phyloP scores from a whole-genome alignment of 2,329 filamentous ascomycete species.

The Lachnellula willkommii region DNA sequence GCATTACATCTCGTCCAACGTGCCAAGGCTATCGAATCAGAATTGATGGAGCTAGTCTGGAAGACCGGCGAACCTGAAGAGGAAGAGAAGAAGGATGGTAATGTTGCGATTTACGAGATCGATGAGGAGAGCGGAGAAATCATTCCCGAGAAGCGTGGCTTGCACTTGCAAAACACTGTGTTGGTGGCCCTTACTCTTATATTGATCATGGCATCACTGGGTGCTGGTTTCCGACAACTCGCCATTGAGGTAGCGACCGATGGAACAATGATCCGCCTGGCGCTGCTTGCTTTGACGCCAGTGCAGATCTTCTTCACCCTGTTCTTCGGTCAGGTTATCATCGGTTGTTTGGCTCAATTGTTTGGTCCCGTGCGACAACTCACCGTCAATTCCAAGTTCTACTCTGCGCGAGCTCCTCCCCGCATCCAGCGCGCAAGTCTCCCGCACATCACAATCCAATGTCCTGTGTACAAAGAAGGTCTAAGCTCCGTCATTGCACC shows the following conservation, averaged over 20 bases:
- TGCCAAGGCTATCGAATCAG: slow-evolving; percentile 67
- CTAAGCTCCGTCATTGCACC: slow-evolving; percentile 68
- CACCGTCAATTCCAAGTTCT: slow-evolving; percentile 73
- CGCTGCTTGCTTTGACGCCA: slow-evolving; percentile 60
- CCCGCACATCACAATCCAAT: slow-evolving; percentile 76
- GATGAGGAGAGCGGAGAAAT: slow-evolving; percentile 68
- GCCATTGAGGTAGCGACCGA: slow-evolving; percentile 65
- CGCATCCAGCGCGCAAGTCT: slow-evolving; percentile 53
- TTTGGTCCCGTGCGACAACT: slow-evolving; percentile 72
- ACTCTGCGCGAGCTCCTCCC: slow-evolving; percentile 65
- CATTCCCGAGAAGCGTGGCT: slow-evolving; percentile 58
- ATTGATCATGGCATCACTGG: slow-evolving; percentile 60
- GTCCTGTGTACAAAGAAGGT: slow-evolving; percentile 84
- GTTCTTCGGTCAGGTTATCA: slow-evolving; percentile 74
- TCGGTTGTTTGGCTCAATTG: slow-evolving; percentile 69
- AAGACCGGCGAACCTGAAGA: slow-evolving; percentile 51
- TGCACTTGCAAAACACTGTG: slow-evolving; percentile 65
- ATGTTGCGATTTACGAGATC: slow-evolving; percentile 49
- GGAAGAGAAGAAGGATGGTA: slow-evolving; percentile 47
- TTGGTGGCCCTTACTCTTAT: slow-evolving; percentile 62
- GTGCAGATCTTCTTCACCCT: slow-evolving; percentile 76
- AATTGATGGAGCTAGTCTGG: slow-evolving; percentile 75
- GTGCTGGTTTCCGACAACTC: slow-evolving; percentile 64
- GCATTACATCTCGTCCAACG: slow-evolving; percentile 63
- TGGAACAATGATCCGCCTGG: slow-evolving; percentile 55